A percentile compares a stretch with the other conserved stretches of the same genome.
Conservation (phyloP, 1,284 basidiomycete genomes). For the Macrocybe sp. region DNA sequence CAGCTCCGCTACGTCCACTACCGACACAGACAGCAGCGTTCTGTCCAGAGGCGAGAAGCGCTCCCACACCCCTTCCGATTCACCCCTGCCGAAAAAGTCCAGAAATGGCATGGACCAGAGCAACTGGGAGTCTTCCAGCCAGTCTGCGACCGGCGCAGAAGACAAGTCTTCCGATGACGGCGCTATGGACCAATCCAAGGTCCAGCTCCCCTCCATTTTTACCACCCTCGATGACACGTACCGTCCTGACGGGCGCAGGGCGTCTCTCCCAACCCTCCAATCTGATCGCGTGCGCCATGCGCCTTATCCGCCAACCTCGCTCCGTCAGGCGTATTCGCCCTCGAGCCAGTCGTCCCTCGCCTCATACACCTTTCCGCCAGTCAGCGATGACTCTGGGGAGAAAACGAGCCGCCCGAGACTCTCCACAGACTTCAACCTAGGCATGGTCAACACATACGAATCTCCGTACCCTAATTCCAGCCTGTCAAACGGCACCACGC, state of each 20-base stretch:
- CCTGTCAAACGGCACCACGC: slow-evolving; percentile 40
- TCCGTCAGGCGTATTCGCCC: slow-evolving; percentile 40
- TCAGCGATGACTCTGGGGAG: slow-evolving; percentile 28
- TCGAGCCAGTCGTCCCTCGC: slow-evolving; percentile 41
- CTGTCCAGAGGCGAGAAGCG: slow-evolving; percentile 57
- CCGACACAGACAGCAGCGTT: slow-evolving; percentile 60
- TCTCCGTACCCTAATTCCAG: slow-evolving; percentile 40
- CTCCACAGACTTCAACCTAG: slow-evolving; percentile 46
- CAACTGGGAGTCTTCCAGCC: slow-evolving; percentile 30
- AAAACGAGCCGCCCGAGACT: slow-evolving; percentile 40
- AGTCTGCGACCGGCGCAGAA: slow-evolving; percentile 18
- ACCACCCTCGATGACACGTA: slow-evolving; percentile 61
- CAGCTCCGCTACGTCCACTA: slow-evolving; percentile 49
- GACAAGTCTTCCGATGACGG: slow-evolving; percentile 26
- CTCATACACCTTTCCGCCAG: slow-evolving; percentile 58
- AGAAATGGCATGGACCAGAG: slow-evolving; percentile 29
- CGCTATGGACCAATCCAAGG: slow-evolving; percentile 42
- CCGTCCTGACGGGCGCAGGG: slow-evolving; percentile 51
- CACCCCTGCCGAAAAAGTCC: slow-evolving; percentile 45
- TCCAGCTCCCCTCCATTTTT: slow-evolving; percentile 70
- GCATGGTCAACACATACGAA: slow-evolving; percentile 34
- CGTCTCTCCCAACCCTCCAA: slow-evolving; percentile 57
- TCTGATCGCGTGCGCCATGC: slow-evolving; percentile 46
- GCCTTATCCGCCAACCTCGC: slow-evolving; percentile 42
- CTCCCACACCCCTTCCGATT: slow-evolving; percentile 44